Conservation (phyloP, 371 early-diverging fungal genomes). For the Chytridium lagenaria region DNA sequence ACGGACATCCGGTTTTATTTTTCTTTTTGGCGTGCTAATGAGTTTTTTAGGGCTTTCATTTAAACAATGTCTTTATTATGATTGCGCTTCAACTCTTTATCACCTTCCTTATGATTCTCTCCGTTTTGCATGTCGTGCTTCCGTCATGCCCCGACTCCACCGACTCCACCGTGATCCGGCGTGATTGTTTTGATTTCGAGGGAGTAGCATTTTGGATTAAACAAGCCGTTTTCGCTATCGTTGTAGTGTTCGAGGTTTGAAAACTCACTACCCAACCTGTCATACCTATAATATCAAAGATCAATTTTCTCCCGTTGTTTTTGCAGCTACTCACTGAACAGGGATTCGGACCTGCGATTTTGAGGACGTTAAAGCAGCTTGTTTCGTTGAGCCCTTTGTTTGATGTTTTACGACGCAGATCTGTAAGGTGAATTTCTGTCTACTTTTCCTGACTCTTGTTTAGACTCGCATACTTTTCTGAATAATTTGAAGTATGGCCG, state of each 20-base stretch:
- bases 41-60: constrained; percentile 77
- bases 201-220: constrained; percentile 84
- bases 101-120: constrained; percentile 76
- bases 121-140: constrained; percentile 70
- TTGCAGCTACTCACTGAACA: constrained; percentile 86
- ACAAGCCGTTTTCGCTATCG: constrained; percentile 60
- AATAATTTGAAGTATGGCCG: constrained; percentile 82
- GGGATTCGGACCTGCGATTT: constrained; percentile 76
- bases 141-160: constrained; percentile 60
- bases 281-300: too few species aligned
- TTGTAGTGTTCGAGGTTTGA: constrained; percentile 35
- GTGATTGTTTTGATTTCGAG: constrained; percentile 74
- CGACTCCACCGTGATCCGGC: constrained; percentile 45
- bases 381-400: constrained; percentile 85
- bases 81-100: constrained; percentile 85
- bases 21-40: background rate
- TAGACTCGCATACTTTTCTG: constrained; percentile 77
- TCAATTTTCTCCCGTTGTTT: constrained; percentile 85
- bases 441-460: background rate
- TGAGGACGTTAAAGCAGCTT: constrained; percentile 82
- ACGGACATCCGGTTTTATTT: constrained; percentile 26
- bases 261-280: too few species aligned
- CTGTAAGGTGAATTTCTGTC: constrained; percentile 6
- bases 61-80: constrained; percentile 91
- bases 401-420: constrained; percentile 88